These are phyloP conservation scores for Dipteronia dyeriana DNA, from an alignment of 345 rosid species.

Conservation along the genomic window DNA sequence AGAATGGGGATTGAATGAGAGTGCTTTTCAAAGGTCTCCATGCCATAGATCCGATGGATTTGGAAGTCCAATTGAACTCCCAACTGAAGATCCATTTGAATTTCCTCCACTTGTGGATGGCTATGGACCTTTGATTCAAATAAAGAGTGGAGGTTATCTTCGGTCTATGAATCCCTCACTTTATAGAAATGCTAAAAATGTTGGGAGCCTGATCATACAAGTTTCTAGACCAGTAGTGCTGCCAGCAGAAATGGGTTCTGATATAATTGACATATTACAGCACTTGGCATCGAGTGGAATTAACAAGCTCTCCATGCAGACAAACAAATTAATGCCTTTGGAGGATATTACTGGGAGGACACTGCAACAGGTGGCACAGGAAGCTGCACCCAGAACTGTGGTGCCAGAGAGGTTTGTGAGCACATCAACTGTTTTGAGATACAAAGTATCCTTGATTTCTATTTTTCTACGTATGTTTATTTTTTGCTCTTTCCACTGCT, in stretches of 20 bases:
- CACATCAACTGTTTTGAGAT: background rate
- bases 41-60: conserved; percentile 57
- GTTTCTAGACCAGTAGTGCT: conserved; percentile 60
- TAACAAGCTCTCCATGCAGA: conserved; percentile 39
- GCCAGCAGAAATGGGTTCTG: conserved; percentile 59
- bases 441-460: background rate
- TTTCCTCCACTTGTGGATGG: conserved; percentile 53
- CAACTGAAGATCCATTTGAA: conserved; percentile 32
- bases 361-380: conserved; percentile 46
- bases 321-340: conserved; percentile 59
- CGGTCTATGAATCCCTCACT: conserved; percentile 56
- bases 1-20: conserved; percentile 61
- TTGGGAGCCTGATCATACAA: conserved; percentile 57
- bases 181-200: conserved; percentile 48
- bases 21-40: conserved; percentile 48
- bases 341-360: conserved; percentile 67
- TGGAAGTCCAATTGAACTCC: conserved; percentile 80
- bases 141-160: conserved; percentile 53
- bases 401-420: conserved; percentile 39
- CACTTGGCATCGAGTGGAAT: conserved; percentile 55
- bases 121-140: conserved; percentile 44
- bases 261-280: conserved; percentile 44
- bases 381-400: conserved; percentile 18
- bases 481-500: no score
- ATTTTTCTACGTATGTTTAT: conserved; percentile 3